phyloP scores from a whole-genome alignment of 2,329 filamentous ascomycete genomes.

The Neonectria faginata region DNA sequence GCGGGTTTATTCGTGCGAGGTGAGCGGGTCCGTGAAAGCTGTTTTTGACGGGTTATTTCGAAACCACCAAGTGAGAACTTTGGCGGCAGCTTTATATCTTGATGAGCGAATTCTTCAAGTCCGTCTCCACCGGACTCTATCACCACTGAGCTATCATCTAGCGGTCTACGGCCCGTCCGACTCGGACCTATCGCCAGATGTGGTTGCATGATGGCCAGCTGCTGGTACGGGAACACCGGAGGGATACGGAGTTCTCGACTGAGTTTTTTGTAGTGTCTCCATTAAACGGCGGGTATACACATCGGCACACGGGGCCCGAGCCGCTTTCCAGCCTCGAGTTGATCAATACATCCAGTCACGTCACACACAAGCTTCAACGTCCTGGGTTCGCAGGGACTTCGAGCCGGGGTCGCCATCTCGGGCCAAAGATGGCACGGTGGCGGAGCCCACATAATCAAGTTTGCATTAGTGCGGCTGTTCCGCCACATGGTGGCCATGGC shows the following conservation, averaged over 20 bases:
- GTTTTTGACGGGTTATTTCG: not conserved
- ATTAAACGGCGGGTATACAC: not conserved
- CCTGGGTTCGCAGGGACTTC: not conserved
- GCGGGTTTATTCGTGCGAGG: not conserved
- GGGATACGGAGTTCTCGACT: not conserved
- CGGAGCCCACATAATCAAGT: constrained; percentile 34
- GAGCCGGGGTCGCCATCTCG: not conserved
- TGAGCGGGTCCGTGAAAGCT: not conserved
- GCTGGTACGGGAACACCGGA: not conserved
- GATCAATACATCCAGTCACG: not conserved
- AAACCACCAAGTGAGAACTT: not conserved
- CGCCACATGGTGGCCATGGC: constrained; percentile 11
- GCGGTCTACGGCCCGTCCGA: not conserved
- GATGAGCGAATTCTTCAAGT: constrained; percentile 13
- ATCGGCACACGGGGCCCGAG: not conserved
- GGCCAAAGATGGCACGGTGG: constrained; percentile 3
- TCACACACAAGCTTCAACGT: not conserved
- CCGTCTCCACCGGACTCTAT: constrained; percentile 34
- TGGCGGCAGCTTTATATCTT: constrained; percentile 2
- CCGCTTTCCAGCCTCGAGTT: not conserved
- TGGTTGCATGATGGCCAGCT: not conserved
- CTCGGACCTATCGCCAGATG: not conserved
- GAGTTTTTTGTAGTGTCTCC: not conserved
- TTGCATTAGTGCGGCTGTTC: constrained; percentile 41
- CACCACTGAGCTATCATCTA: constrained; percentile 20